Conservation (phyloP, 805 yeast species). For the Candida schatavii region DNA sequence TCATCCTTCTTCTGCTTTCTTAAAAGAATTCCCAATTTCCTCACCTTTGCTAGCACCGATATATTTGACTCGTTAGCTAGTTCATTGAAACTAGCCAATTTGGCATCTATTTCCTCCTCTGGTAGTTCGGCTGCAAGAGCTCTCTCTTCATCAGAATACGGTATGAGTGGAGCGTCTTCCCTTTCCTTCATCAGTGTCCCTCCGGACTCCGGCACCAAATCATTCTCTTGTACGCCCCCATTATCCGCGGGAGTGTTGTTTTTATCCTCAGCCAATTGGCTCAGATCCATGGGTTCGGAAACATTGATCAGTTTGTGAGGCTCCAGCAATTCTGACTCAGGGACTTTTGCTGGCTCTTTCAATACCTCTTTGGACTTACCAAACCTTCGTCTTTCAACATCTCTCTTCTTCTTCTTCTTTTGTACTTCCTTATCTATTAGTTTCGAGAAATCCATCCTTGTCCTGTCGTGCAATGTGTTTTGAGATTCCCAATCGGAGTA, state of each 20-base stretch:
- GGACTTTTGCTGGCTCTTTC: too few relatives aligned
- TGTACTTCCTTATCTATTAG: slow-evolving; percentile 48
- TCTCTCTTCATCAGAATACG: slow-evolving; percentile 8
- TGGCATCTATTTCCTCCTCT: slow-evolving; percentile 21
- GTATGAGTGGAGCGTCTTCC: slow-evolving; percentile 6
- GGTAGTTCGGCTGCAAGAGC: slow-evolving; percentile 14
- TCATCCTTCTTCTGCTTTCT: slow-evolving; percentile 14
- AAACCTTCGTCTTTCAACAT: background rate
- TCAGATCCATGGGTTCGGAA: too few relatives aligned
- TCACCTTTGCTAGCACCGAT: slow-evolving; percentile 16
- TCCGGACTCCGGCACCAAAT: background rate
- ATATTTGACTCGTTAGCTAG: slow-evolving; percentile 9
- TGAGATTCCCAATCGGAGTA: too few relatives aligned
- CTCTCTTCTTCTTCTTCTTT: slow-evolving; percentile 33
- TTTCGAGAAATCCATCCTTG: slow-evolving; percentile 46
- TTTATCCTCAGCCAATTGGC: too few relatives aligned
- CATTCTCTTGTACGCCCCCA: slow-evolving; percentile 6
- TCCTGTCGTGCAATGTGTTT: too few relatives aligned
- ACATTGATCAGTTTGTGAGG: too few relatives aligned
- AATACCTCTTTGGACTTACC: background rate
- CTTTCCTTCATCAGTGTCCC: slow-evolving; percentile 3
- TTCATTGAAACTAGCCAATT: slow-evolving; percentile 19
- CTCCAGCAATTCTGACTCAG: too few relatives aligned
- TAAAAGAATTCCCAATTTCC: slow-evolving; percentile 17
- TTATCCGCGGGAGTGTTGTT: slow-evolving; percentile 8